Conservation (phyloP, 208 protist genomes). For the Crithidia sp. region DNA sequence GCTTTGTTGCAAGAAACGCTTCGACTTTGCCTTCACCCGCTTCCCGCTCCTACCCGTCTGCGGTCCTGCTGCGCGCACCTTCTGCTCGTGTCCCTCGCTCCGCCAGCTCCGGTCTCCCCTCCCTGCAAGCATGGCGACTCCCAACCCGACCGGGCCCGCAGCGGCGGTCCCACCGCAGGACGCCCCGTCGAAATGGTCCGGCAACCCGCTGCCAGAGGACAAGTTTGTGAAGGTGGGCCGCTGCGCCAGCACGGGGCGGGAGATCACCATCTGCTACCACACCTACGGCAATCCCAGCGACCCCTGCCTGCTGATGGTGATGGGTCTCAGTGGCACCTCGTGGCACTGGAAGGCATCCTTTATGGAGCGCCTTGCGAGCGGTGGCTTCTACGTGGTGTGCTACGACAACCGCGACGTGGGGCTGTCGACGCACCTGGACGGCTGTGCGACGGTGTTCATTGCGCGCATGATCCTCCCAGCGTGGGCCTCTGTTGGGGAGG, state of each 20-base stretch:
- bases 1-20: too few relatives aligned
- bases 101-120: too few relatives aligned
- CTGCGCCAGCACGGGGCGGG: slow-evolving; percentile 46
- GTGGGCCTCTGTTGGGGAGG: slow-evolving; percentile 51
- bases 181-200: not conserved
- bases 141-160: not conserved
- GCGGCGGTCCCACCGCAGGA: not conserved
- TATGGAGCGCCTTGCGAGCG: slow-evolving; percentile 38
- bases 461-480: slow-evolving; percentile 50
- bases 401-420: slow-evolving; percentile 84
- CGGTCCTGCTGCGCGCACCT: too few relatives aligned
- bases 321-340: slow-evolving; percentile 36
- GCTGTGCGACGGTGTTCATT: slow-evolving; percentile 35
- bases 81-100: too few relatives aligned
- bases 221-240: slow-evolving; percentile 51
- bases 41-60: too few relatives aligned
- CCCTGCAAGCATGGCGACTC: not conserved
- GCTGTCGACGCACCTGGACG: slow-evolving; percentile 62
- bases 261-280: slow-evolving; percentile 73
- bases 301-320: slow-evolving; percentile 69
- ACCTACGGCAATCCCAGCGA: slow-evolving; percentile 50
- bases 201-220: slow-evolving; percentile 47
- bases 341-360: slow-evolving; percentile 36
- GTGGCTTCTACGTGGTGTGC: slow-evolving; percentile 65
- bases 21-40: too few relatives aligned